Percentiles rank a stretch among this genome's conserved stretches.
phyloP scores from a whole-genome alignment of 1,139 yeast species.

The Hyphopichia wangnamkhiaoensis region DNA sequence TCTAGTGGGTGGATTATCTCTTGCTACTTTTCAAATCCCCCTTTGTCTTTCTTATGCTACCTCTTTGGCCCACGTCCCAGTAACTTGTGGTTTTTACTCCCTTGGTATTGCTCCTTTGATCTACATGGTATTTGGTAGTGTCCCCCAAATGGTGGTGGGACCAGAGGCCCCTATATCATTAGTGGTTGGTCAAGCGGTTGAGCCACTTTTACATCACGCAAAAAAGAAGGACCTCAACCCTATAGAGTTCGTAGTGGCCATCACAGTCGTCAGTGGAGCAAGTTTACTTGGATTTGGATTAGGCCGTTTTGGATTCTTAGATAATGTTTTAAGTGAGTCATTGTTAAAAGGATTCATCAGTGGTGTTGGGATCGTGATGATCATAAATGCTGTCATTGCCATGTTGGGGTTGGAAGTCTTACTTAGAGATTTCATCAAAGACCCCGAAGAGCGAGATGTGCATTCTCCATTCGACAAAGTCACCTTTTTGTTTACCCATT shows the following conservation, averaged over 20 bases:
- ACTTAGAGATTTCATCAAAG: slow-evolving; percentile 31
- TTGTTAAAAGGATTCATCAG: slow-evolving; percentile 85
- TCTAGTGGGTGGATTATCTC: slow-evolving; percentile 77
- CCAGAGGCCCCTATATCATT: slow-evolving; percentile 94
- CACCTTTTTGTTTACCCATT: slow-evolving; percentile 48
- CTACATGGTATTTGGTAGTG: slow-evolving; percentile 83
- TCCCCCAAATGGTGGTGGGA: slow-evolving; percentile 95
- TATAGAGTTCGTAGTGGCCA: slow-evolving; percentile 66
- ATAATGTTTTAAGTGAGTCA: slow-evolving; percentile 81
- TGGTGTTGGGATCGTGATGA: slow-evolving; percentile 92
- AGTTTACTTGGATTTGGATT: slow-evolving; percentile 76
- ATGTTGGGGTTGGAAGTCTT: slow-evolving; percentile 64
- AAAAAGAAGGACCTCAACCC: slow-evolving; percentile 48
- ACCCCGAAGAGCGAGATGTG: slow-evolving; percentile 50
- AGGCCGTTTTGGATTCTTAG: slow-evolving; percentile 83
- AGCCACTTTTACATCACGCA: slow-evolving; percentile 58
- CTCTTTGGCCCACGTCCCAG: slow-evolving; percentile 88
- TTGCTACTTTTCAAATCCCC: slow-evolving; percentile 92
- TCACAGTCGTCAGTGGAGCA: slow-evolving; percentile 79
- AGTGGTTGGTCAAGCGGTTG: slow-evolving; percentile 91
- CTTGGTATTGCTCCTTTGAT: slow-evolving; percentile 82
- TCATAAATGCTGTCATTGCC: slow-evolving; percentile 71
- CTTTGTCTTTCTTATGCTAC: slow-evolving; percentile 86
- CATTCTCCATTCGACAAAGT: slow-evolving; percentile 80
- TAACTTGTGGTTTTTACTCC: slow-evolving; percentile 80